These are phyloP conservation scores for Aspergillus felis DNA, from an alignment of 2,329 filamentous ascomycete species.

Conservation along the genomic window DNA sequence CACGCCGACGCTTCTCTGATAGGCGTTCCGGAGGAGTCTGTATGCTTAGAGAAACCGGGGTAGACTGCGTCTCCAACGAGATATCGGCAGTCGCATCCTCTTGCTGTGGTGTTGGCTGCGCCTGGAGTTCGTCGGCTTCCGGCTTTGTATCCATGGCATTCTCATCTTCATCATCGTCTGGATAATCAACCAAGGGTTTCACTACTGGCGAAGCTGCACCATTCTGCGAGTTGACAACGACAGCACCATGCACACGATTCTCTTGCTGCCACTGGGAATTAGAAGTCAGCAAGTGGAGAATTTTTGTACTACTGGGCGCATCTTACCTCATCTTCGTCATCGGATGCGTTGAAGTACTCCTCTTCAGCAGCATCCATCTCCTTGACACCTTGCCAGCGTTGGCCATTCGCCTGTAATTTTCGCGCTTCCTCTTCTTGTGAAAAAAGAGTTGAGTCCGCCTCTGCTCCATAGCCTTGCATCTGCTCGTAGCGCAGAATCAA, in stretches of 20 bases:
- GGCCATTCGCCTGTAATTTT: constrained; percentile 51
- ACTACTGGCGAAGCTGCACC: constrained; percentile 56
- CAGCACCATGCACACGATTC: constrained; percentile 35
- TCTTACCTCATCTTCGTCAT: constrained; percentile 70
- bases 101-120: constrained; percentile 13
- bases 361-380: constrained; percentile 84
- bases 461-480: constrained; percentile 63
- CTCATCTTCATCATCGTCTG: constrained; percentile 84
- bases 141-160: constrained; percentile 57
- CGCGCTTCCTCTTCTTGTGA: constrained; percentile 61
- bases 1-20: constrained; percentile 79
- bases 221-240: constrained; percentile 45
- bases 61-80: constrained; percentile 22
- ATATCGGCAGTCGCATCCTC: constrained; percentile 20
- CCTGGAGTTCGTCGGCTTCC: constrained; percentile 20
- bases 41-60: constrained; percentile 19
- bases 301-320: background rate
- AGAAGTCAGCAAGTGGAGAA: constrained; percentile 1
- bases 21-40: constrained; percentile 66
- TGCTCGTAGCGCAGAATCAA: constrained; percentile 76
- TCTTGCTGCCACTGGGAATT: constrained; percentile 31
- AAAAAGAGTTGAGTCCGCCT: constrained; percentile 62
- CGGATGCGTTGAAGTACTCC: constrained; percentile 88
- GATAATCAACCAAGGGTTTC: constrained; percentile 84
- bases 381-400: constrained; percentile 66